Conservation (phyloP, 1,139 yeast genomes). For the Waltiozyma sp. region DNA sequence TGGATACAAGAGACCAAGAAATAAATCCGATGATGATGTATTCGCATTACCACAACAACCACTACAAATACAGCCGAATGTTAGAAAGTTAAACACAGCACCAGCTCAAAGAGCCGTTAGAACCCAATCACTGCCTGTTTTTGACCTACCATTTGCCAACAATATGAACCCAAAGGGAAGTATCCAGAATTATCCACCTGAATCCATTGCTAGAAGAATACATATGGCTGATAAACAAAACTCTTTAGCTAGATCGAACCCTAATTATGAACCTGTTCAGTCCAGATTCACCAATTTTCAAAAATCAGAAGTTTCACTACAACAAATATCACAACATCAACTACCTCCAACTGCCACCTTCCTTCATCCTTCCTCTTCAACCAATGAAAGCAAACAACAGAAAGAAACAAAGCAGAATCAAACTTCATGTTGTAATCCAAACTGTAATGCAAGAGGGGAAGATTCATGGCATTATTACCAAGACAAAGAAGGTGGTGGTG, state of each 20-base stretch:
- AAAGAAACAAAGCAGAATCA: neutral
- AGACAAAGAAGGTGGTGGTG: conserved; percentile 11
- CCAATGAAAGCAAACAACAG: neutral
- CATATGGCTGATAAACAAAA: conserved; percentile 28
- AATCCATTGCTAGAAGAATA: conserved; percentile 28
- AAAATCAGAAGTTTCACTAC: neutral
- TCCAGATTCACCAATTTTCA: conserved; percentile 1
- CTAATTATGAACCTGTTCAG: neutral
- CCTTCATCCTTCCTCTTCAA: neutral
- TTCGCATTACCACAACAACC: conserved; percentile 8
- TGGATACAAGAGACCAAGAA: conserved; percentile 4
- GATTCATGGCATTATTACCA: conserved; percentile 19
- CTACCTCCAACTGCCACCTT: neutral
- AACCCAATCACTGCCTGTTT: conserved; percentile 52
- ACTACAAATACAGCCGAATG: conserved; percentile 5
- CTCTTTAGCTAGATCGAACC: neutral
- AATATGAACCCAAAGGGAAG: conserved; percentile 17
- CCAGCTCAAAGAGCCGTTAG: conserved; percentile 49
- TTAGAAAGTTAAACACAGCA: conserved; percentile 15
- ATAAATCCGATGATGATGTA: conserved; percentile 9
- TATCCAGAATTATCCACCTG: conserved; percentile 25
- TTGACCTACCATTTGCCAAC: conserved; percentile 29
- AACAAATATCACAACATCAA: neutral
- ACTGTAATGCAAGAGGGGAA: conserved; percentile 15
- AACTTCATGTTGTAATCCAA: conserved; percentile 3